These are phyloP conservation scores for Peterozyma xylosa DNA, from an alignment of 805 yeast genomes.

Conservation along the genomic window DNA sequence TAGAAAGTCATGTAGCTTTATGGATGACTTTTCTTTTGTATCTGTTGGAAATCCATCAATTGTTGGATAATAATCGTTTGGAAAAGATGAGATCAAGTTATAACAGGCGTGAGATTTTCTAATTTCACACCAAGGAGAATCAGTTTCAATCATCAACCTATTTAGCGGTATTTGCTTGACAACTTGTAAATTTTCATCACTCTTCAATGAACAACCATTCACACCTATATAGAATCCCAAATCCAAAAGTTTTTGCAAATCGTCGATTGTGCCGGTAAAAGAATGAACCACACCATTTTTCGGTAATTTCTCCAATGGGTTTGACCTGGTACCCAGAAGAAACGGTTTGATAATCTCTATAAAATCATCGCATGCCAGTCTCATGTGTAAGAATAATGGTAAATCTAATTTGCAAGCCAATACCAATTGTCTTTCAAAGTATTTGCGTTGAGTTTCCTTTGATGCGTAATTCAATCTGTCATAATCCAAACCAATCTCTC, in stretches of 20 bases:
- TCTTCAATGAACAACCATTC: constrained; percentile 88
- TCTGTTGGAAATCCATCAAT: constrained; percentile 8
- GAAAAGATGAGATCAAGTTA: constrained; percentile 45
- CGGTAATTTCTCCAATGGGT: constrained; percentile 14
- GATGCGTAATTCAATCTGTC: constrained; percentile 79
- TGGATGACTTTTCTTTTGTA: constrained; percentile 14
- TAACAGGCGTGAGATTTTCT: constrained; percentile 75
- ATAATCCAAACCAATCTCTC: constrained; percentile 94
- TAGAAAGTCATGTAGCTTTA: constrained; percentile 37
- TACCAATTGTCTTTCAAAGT: constrained; percentile 70
- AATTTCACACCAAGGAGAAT: constrained; percentile 98
- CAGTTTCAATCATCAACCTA: constrained; percentile 79
- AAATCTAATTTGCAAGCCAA: constrained; percentile 48
- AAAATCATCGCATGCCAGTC: constrained; percentile 81
- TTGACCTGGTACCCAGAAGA: constrained; percentile 31
- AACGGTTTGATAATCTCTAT: constrained; percentile 56
- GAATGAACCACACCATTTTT: constrained; percentile 88
- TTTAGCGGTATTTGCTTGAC: constrained; percentile 63
- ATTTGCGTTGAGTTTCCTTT: constrained; percentile 54
- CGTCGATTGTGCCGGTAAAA: constrained; percentile 76
- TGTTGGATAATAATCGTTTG: constrained; percentile 48
- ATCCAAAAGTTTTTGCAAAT: constrained; percentile 47
- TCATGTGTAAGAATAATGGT: constrained; percentile 87
- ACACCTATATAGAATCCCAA: constrained; percentile 69
- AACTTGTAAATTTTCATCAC: constrained; percentile 64